These are phyloP conservation scores for Spirogloea muscicola DNA, from an alignment of 139 green algal genomes.

Conservation along the genomic window DNA sequence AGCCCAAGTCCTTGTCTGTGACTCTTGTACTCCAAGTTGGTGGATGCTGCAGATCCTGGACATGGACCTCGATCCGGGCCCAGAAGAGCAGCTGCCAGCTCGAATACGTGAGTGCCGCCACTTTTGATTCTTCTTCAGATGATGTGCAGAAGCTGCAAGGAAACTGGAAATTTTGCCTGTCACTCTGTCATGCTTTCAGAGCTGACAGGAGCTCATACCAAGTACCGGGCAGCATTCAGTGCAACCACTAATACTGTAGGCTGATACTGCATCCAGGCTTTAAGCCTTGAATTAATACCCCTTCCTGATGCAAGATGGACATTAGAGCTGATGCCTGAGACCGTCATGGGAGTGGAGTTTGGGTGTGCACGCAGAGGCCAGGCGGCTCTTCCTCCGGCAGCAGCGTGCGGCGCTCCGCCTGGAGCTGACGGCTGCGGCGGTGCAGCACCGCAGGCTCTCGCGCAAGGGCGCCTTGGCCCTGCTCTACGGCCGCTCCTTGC, in stretches of 20 bases:
- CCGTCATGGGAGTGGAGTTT: too few species aligned
- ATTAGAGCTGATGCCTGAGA: too few species aligned
- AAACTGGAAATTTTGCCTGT: not conserved
- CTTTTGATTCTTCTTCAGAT: slow-evolving; percentile 4
- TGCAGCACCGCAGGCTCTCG: slow-evolving; percentile 1
- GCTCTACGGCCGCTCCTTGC: slow-evolving; percentile 30
- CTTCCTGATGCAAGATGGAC: not conserved
- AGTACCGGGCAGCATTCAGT: too few species aligned
- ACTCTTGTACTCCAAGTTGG: too few species aligned
- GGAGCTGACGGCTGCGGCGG: slow-evolving; percentile 23
- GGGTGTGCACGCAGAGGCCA: too few species aligned
- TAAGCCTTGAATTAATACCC: not conserved
- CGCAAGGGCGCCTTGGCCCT: slow-evolving; percentile 23
- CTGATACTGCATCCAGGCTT: not conserved
- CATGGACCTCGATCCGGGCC: slow-evolving; percentile 7
- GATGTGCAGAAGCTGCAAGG: too few species aligned
- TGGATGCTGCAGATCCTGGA: slow-evolving; percentile 24
- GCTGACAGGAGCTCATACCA: too few species aligned
- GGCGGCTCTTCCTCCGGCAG: slow-evolving; percentile 14
- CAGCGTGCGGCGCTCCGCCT: slow-evolving; percentile 11
- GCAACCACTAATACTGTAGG: not conserved
- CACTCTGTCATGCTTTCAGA: not conserved
- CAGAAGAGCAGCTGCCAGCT: slow-evolving; percentile 1
- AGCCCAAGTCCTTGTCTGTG: too few species aligned
- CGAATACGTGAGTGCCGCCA: slow-evolving; percentile 7